A percentile compares a stretch with the other conserved stretches of the same genome.
Conservation (phyloP, 768 basidiomycete genomes). For the Collybia sordida region DNA sequence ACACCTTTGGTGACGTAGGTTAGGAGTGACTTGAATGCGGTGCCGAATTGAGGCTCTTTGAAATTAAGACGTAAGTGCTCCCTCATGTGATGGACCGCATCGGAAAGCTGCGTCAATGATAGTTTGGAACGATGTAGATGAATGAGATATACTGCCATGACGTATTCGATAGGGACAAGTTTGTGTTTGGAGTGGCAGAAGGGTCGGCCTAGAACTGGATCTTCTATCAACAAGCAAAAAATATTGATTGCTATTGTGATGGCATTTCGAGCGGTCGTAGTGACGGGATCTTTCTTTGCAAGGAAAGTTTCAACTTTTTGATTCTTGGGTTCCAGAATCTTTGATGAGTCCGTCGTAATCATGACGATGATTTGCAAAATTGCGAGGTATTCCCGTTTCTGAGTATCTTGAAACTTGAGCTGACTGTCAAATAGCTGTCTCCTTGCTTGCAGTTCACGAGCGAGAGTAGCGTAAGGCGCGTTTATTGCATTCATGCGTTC, state of each 20-base stretch:
- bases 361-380: too few species aligned
- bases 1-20: conserved; percentile 8
- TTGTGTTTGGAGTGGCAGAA: conserved; percentile 17
- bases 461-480: conserved; percentile 41
- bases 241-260: conserved; percentile 14
- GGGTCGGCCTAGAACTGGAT: conserved; percentile 8
- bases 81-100: conserved; percentile 36
- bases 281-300: conserved; percentile 2
- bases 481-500: conserved; percentile 52
- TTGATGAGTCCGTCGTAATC: background rate
- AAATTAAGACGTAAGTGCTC: background rate
- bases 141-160: conserved; percentile 43
- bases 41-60: background rate
- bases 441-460: conserved; percentile 22
- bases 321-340: conserved; percentile 17
- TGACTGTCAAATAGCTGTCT: too few species aligned
- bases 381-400: too few species aligned
- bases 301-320: conserved; percentile 25
- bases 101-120: conserved; percentile 39
- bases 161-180: conserved; percentile 44
- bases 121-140: conserved; percentile 28
- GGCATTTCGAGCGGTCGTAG: background rate
- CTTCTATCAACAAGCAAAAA: conserved; percentile 16
- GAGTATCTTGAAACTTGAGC: too few species aligned
- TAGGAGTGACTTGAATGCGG: conserved; percentile 9